Base-by-base conservation (phyloP, 2,329 filamentous ascomycete genomes). In the Chrysosporium keratinophilum region DNA sequence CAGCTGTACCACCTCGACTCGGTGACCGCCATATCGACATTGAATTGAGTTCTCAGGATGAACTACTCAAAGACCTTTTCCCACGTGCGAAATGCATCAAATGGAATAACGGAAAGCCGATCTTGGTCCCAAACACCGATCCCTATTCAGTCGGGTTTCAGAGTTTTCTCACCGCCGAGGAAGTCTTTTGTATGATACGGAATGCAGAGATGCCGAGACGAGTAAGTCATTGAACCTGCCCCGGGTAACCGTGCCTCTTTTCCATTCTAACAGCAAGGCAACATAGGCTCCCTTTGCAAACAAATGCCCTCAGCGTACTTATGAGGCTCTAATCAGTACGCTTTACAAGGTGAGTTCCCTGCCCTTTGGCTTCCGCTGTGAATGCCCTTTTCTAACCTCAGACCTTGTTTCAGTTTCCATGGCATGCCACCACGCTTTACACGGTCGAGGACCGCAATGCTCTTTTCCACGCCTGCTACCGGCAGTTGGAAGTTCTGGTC, bases 401-500 rank as follows among this genome's bases (percentile, higher is more conserved):
- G 54, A 11, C 59, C 57, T 47, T 39, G 41, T n/a, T 39, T 44
- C 46, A 76, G 73, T 79, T 74, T 56, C 77, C 77, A 2, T 79
- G 76, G 76, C 69, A 69, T 45, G 71, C 71, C 3, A 63, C 66
- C 10, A 60, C 67, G 12, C 60, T 73, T 55, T 75, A 78, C 61
- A 74, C 69, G 1, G 61, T 79, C 19, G 62, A 66, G 41, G 72
- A 77, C 54, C 74, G 75, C 46, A 72, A 74, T 52, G 57, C 63
- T 9, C 60, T 79, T 28, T 77, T 73, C 63, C 64, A 71, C 12
- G 62, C 69, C 35, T 63, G 63, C 50, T 62, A 61, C 52, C 76
- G 76, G 23, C 55, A 59, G 20, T 43, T 60, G 10, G 77, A 76
- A 51, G 83, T 88, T 62, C 77, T 91, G 64, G 80, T 80, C 59